These are phyloP conservation scores for Aurantiochytrium sp. DNA, from an alignment of 108 stramenopile genomes.

Conservation along the genomic window DNA sequence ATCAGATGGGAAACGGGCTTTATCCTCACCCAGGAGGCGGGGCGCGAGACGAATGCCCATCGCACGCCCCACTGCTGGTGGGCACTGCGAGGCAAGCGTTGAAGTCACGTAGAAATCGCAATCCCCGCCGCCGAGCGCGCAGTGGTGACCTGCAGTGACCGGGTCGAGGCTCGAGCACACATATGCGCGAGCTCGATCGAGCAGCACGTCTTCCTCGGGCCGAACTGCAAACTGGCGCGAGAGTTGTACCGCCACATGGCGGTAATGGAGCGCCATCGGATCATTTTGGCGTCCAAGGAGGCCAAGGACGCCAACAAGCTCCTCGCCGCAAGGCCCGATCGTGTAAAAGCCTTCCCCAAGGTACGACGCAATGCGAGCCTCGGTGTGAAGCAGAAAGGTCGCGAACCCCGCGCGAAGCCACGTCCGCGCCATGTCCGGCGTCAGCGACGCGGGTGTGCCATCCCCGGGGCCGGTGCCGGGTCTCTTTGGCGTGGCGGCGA, in stretches of 20 bases:
- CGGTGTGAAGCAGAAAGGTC: slow-evolving; percentile 65
- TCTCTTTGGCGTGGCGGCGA: background rate
- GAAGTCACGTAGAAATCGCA: slow-evolving; percentile 39
- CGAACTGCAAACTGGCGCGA: slow-evolving; percentile 48
- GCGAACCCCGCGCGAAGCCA: slow-evolving; percentile 57
- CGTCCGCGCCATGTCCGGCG: background rate
- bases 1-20: background rate
- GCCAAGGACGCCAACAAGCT: slow-evolving; percentile 53
- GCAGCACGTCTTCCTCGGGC: slow-evolving; percentile 49
- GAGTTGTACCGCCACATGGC: slow-evolving; percentile 60
- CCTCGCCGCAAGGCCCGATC: slow-evolving; percentile 83
- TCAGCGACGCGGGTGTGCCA: no score
- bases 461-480: no score
- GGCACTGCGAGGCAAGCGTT: slow-evolving; percentile 71
- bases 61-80: slow-evolving; percentile 70
- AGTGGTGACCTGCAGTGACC: slow-evolving; percentile 73
- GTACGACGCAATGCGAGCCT: slow-evolving; percentile 65
- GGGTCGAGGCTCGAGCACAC: slow-evolving; percentile 62
- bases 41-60: slow-evolving; percentile 58
- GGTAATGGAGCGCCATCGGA: slow-evolving; percentile 68
- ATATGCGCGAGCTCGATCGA: slow-evolving; percentile 70
- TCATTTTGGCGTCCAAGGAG: slow-evolving; percentile 41
- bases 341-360: slow-evolving; percentile 72
- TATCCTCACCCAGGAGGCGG: background rate
- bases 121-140: slow-evolving; percentile 58